Evolutionary conservation across 768 basidiomycete genomes (phyloP).

Genomic region (Naganishia onofrii): DNA sequence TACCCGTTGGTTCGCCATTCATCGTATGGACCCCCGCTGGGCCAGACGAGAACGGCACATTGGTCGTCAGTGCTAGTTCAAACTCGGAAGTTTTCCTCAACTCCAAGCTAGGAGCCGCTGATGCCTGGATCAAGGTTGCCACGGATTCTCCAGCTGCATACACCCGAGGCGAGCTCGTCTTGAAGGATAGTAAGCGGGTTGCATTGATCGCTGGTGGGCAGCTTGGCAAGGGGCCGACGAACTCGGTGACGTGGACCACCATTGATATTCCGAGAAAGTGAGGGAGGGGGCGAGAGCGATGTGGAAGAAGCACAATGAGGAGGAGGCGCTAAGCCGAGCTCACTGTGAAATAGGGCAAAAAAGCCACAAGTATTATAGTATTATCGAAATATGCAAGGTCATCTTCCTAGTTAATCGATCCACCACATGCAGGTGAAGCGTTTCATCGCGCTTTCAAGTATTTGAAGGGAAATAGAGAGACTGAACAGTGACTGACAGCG

Average conservation of each 20-base stretch:
- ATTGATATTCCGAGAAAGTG: constrained; percentile 25
- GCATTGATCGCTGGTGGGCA: constrained; percentile 29
- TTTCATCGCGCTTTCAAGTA: too few species aligned
- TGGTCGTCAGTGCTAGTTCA: constrained; percentile 32
- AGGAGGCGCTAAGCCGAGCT: not conserved
- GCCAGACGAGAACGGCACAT: constrained; percentile 26
- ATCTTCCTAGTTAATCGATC: too few species aligned
- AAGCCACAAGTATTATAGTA: not conserved
- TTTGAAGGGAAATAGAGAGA: too few species aligned
- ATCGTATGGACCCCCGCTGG: constrained; percentile 34
- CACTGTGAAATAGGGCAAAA: not conserved
- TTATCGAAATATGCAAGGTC: too few species aligned
- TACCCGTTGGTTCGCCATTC: constrained; percentile 31
- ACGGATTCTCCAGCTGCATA: constrained; percentile 24
- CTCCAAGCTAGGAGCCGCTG: constrained; percentile 22
- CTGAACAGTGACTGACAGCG: too few species aligned
- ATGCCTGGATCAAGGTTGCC: constrained; percentile 27
- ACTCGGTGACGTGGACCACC: constrained; percentile 28
- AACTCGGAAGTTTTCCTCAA: constrained; percentile 33
- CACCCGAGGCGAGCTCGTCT: constrained; percentile 25
- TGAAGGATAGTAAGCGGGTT: constrained; percentile 26
- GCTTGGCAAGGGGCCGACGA: constrained; percentile 24
- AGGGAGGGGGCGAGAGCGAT: not conserved
- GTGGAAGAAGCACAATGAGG: not conserved
- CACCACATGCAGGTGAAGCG: too few species aligned